Evolutionary conservation across 2,329 filamentous ascomycete genomes (phyloP).

Genomic region (Penicillium janthinellum): DNA sequence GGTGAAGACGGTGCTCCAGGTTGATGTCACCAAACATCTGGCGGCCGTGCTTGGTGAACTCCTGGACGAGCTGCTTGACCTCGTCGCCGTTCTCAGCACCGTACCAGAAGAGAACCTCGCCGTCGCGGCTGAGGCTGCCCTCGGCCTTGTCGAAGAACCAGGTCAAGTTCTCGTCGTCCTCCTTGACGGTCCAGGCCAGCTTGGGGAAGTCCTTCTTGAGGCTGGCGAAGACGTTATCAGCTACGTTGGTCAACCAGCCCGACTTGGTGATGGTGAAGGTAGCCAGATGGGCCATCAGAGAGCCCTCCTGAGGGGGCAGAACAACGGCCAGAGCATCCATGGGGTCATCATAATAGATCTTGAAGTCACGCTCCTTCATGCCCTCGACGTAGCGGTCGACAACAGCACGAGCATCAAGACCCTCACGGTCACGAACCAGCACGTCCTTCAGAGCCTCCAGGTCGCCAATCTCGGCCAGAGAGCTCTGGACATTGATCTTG

Average conservation of each 20-base stretch:
- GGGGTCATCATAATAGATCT: conserved; percentile 89
- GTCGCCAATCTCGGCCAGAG: conserved; percentile 74
- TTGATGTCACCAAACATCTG: conserved; percentile 89
- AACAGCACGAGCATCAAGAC: conserved; percentile 76
- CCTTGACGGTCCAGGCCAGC: conserved; percentile 94
- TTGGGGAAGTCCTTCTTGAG: conserved; percentile 93
- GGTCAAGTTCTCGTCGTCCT: conserved; percentile 92
- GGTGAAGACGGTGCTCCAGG: conserved; percentile 80
- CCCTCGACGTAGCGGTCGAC: conserved; percentile 85
- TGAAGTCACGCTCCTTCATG: conserved; percentile 76
- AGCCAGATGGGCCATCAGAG: conserved; percentile 76
- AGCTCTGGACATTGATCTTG: conserved; percentile 75
- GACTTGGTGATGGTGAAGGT: conserved; percentile 92
- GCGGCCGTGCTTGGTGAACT: conserved; percentile 79
- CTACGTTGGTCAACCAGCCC: conserved; percentile 91
- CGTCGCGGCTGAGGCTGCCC: conserved; percentile 81
- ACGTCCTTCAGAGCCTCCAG: conserved; percentile 76
- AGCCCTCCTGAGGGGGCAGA: conserved; percentile 68
- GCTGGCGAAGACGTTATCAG: conserved; percentile 90
- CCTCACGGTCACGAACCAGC: conserved; percentile 77
- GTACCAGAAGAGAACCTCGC: conserved; percentile 95
- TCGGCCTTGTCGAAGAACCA: conserved; percentile 99
- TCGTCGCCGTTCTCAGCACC: conserved; percentile 80
- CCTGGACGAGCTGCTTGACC: conserved; percentile 78
- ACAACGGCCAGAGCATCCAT: conserved; percentile 94